A percentile compares a stretch with the other conserved stretches of the same genome.
phyloP scores from a whole-genome alignment of 805 yeast genomes.

The Candida suzukii region DNA sequence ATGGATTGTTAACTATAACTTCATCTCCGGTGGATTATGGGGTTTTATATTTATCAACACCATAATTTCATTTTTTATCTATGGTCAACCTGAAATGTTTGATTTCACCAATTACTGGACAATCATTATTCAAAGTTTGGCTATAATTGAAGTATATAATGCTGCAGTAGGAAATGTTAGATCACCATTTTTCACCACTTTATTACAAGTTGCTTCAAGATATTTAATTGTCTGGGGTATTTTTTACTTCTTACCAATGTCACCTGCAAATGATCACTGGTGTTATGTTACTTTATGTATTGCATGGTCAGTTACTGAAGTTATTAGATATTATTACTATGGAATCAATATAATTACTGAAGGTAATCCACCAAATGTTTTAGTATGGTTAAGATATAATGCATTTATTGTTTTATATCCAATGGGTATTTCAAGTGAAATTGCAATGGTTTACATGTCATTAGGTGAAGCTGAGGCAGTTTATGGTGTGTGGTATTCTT shows the following conservation, averaged over 20 bases:
- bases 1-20: conserved; percentile 26
- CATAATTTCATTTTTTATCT: conserved; percentile 10
- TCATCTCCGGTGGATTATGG: conserved; percentile 27
- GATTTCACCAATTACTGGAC: conserved; percentile 50
- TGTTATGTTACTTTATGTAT: conserved; percentile 59
- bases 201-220: conserved; percentile 83
- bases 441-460: conserved; percentile 60
- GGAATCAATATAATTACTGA: conserved; percentile 53
- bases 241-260: conserved; percentile 63
- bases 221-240: conserved; percentile 78
- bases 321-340: conserved; percentile 83
- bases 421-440: conserved; percentile 84
- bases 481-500: conserved; percentile 45
- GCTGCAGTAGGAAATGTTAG: conserved; percentile 74
- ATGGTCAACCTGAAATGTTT: conserved; percentile 64
- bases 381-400: conserved; percentile 76
- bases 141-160: conserved; percentile 75
- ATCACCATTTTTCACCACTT: conserved; percentile 79
- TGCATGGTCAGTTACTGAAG: conserved; percentile 95
- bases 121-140: conserved; percentile 68
- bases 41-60: conserved; percentile 23
- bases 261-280: conserved; percentile 55
- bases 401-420: conserved; percentile 82
- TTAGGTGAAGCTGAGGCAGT: conserved; percentile 57
- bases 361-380: conserved; percentile 45